Evolutionary conservation across 1,284 basidiomycete genomes (phyloP), one percentile per base, ranked within the genome.

Genomic region (Tilletia setariae): DNA sequence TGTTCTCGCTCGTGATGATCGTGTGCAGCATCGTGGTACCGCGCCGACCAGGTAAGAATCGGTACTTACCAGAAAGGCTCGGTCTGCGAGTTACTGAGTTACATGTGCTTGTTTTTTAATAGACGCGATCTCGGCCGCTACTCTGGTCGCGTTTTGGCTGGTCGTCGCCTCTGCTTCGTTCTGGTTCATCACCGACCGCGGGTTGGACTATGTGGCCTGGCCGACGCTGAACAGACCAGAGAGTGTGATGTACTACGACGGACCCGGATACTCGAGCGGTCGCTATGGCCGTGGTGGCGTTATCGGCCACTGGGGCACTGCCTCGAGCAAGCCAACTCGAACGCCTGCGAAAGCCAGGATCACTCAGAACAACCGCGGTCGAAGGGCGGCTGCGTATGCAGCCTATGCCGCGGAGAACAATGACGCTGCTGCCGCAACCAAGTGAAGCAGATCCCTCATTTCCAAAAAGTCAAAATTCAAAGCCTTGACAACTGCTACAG

Each of bases 1-100:
- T 87, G 25, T 92, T 94, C 79, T 90, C 93, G 9, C 28, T 77
- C 0, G 72, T 92, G 59, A 92, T 95, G 76, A 90, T 96, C 90
- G 25, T 79, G 46, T 68, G 69, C 23, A 73, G 70, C 51, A 16
- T 75, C 25, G 68, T 79, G 35, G 64, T 80, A 32, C 79, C 79
- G 13, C 66, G 71, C 13, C 66, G 68, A 43, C 25, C 73, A 23
- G 67, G 61, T 21, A 11, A 40, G 35, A 6, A 11, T 40, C 11
- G 6, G 35, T 40, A 11, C 6, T 40, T 11, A 40, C n/a, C 35
- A 40, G 35, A 40, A 6, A 40, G 6, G 35, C 35, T n/a, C n/a
- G n/a, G n/a, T n/a, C n/a, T n/a, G n/a, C n/a, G n/a, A n/a, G n/a
- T n/a, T n/a, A n/a, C n/a, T n/a, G n/a, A n/a, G n/a, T n/a, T n/a